Evolutionary conservation across 2,329 filamentous ascomycete genomes (phyloP), one percentile per base, ranked within the genome.

Genomic region (Stylonectria norvegica): DNA sequence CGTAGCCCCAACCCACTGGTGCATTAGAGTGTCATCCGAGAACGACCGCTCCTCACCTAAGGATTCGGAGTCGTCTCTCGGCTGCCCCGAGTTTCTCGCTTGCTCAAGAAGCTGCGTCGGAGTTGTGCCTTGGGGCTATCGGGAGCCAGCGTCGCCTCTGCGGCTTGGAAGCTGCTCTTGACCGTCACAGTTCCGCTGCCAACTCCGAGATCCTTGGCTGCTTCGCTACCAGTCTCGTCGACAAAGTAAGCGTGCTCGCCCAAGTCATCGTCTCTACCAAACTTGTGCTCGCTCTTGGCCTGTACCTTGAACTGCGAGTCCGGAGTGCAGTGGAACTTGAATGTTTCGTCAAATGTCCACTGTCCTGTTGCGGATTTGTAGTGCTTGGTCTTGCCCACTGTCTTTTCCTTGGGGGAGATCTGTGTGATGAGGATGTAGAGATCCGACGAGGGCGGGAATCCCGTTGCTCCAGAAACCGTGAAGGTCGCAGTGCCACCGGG

Each of bases 191-290:
- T 76, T 17, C 89, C 89, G 23, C 69, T 73, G 10, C 91, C 91
- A 18, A 90, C 82, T 22, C 71, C 76, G 37, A 98, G 67, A 28
- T 79, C 72, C 71, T 91, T 93, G 53, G 91, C 84, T 20, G 75
- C 71, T 9, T 78, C 79, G 1, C 73, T 69, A 3, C 79, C 78
- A 2, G 74, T 78, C 60, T 98, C 91, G 49, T 91, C 89, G n/a
- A 98, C 79, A 60, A 94, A 90, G 68, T 95, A 95, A n/a, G 85
- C 62, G 5, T 79, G 79, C 58, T 97, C 90, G 38, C 93, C 93
- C 0, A 98, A 75, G 43, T 84, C 79, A 40, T 90, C 84, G 60
- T 94, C 89, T 42, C 81, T 85, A 36, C 87, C 85, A 58, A 97
- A 91, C 1, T 83, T 86, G 56, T 86, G 80, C 58, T 95, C 88